Evolutionary conservation across 805 yeast genomes (phyloP).

Genomic region (Wickerhamiella alocasiicola): DNA sequence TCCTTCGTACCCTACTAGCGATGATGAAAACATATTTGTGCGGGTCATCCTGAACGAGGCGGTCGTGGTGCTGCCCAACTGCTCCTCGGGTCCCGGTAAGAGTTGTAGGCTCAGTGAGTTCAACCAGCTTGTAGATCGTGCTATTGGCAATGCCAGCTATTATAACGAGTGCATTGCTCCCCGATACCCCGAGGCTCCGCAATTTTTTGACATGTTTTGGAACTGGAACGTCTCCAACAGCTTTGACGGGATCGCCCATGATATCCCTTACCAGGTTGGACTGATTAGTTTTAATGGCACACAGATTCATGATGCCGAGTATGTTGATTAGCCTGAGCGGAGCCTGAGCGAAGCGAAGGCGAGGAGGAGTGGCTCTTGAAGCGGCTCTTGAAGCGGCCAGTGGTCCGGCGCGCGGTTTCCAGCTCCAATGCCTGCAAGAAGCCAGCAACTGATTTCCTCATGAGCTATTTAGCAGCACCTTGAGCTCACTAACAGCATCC

Average conservation of each 20-base stretch:
- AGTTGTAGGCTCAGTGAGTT: constrained; percentile 30
- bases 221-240: constrained; percentile 20
- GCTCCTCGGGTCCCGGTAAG: constrained; percentile 42
- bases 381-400: too few species aligned
- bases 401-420: too few species aligned
- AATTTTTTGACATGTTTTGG: constrained; percentile 21
- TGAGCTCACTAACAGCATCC: too few species aligned
- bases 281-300: constrained; percentile 14
- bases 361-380: too few species aligned
- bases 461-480: too few species aligned
- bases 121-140: constrained; percentile 15
- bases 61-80: constrained; percentile 37
- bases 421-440: too few species aligned
- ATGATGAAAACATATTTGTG: constrained; percentile 29
- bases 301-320: not conserved
- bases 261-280: constrained; percentile 15
- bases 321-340: constrained; percentile 1
- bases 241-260: constrained; percentile 11
- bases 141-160: constrained; percentile 12
- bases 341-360: too few species aligned
- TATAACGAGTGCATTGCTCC: constrained; percentile 15
- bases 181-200: constrained; percentile 14
- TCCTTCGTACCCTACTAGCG: not conserved
- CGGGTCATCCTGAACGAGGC: constrained; percentile 43
- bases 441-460: too few species aligned